phyloP scores from a whole-genome alignment of 352 stramenopile genomes.

The Phytophthora citricola region DNA sequence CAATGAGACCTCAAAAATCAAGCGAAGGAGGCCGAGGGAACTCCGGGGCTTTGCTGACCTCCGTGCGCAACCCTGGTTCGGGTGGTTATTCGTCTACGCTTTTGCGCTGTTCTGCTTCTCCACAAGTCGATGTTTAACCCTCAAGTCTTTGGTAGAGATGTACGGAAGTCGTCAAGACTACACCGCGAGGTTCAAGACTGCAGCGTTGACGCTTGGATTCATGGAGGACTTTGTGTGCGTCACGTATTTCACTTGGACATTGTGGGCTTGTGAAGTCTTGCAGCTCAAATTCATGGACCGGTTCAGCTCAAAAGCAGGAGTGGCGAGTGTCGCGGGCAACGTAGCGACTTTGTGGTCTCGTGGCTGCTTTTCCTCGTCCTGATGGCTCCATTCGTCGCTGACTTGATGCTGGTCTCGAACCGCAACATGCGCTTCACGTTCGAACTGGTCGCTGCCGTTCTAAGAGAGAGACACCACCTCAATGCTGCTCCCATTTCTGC shows the following conservation, averaged over 20 bases:
- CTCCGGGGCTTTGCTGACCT: slow-evolving; percentile 4
- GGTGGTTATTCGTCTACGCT: slow-evolving; percentile 32
- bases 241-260: slow-evolving; percentile 25
- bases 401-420: slow-evolving; percentile 42
- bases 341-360: slow-evolving; percentile 12
- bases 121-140: slow-evolving; percentile 10
- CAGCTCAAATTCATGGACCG: slow-evolving; percentile 1
- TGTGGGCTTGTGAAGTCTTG: slow-evolving; percentile 30
- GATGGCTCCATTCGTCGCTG: slow-evolving; percentile 38
- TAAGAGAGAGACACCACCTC: slow-evolving; percentile 37
- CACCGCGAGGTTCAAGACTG: slow-evolving; percentile 17
- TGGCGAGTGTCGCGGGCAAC: slow-evolving; percentile 5
- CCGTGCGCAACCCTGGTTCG: slow-evolving; percentile 13
- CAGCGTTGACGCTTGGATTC: slow-evolving; percentile 27
- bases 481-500: slow-evolving; percentile 37
- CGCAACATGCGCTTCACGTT: slow-evolving; percentile 51
- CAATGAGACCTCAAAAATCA: slow-evolving; percentile 6
- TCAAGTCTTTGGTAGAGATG: slow-evolving; percentile 28
- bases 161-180: slow-evolving; percentile 26
- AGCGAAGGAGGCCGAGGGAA: slow-evolving; percentile 5
- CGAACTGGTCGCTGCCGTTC: slow-evolving; percentile 31
- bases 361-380: slow-evolving; percentile 29
- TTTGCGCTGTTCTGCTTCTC: slow-evolving; percentile 29
- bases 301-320: neutral
- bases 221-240: slow-evolving; percentile 39